phyloP scores from a whole-genome alignment of 768 basidiomycete genomes.

The Artomyces pyxidatus region DNA sequence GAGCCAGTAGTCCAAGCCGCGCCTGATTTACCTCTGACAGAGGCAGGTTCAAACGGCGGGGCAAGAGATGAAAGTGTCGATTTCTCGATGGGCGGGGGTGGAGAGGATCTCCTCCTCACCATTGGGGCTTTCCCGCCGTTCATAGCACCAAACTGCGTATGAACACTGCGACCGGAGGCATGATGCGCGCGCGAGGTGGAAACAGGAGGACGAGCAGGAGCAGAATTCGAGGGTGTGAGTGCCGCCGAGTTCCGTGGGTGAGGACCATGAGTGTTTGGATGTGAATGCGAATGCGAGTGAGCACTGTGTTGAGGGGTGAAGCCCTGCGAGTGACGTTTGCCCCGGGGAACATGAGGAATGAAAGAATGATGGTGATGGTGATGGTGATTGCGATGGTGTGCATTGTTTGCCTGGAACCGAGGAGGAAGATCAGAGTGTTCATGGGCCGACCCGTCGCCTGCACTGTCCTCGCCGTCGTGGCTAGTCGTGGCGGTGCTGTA shows the following conservation, averaged over 20 bases:
- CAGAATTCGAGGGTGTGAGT: no score
- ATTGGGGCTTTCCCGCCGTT: constrained; percentile 14
- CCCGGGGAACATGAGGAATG: neutral
- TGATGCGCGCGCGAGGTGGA: no score
- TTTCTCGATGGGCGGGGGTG: constrained; percentile 7
- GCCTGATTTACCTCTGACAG: constrained; percentile 15
- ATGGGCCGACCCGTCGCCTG: neutral
- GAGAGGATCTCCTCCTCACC: constrained; percentile 12
- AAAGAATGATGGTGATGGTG: neutral
- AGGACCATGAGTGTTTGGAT: no score
- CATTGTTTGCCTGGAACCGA: neutral
- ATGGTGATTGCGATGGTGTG: neutral
- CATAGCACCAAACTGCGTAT: no score
- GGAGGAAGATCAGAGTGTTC: neutral
- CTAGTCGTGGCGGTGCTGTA: constrained; percentile 16
- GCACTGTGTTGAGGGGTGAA: neutral
- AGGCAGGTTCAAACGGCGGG: constrained; percentile 44
- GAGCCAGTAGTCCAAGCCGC: no score
- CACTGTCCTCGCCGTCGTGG: neutral
- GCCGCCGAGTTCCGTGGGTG: neutral
- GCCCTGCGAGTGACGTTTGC: constrained; percentile 9
- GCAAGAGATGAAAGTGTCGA: constrained; percentile 47
- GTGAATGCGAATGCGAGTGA: constrained; percentile 2
- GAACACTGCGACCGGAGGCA: no score
- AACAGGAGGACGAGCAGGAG: no score